Percentiles rank a stretch among this genome's conserved stretches.
Conservation (phyloP, 805 yeast species). For the Ogataea haglerorum region DNA sequence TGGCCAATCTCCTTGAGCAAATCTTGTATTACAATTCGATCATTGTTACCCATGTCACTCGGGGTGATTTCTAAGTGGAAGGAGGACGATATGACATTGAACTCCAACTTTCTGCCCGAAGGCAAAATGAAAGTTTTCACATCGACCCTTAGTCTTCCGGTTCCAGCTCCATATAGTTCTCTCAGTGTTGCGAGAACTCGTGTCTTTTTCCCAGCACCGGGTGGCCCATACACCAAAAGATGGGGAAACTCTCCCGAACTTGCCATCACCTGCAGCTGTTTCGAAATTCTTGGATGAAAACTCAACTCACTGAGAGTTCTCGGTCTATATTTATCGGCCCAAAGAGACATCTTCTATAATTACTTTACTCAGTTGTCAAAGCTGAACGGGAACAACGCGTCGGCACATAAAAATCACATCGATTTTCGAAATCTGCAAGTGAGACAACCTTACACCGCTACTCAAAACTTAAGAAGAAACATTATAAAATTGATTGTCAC, state of each 20-base stretch:
- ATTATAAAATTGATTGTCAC: too few relatives aligned
- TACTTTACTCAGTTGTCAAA: too few relatives aligned
- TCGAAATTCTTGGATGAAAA: slow-evolving; percentile 64
- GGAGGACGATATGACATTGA: slow-evolving; percentile 89
- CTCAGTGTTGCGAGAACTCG: slow-evolving; percentile 76
- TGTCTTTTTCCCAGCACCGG: slow-evolving; percentile 97
- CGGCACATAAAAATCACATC: not conserved
- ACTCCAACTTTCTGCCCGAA: slow-evolving; percentile 75
- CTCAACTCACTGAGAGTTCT: slow-evolving; percentile 57
- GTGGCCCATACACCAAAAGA: slow-evolving; percentile 87
- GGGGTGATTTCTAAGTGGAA: slow-evolving; percentile 95
- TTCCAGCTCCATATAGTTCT: slow-evolving; percentile 79
- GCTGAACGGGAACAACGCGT: not conserved
- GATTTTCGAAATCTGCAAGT: too few relatives aligned
- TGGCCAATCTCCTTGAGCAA: slow-evolving; percentile 91
- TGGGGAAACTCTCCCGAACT: slow-evolving; percentile 89
- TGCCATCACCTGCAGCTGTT: slow-evolving; percentile 47
- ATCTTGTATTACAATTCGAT: slow-evolving; percentile 92
- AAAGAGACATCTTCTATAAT: slow-evolving; percentile 64
- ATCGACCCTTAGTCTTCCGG: slow-evolving; percentile 84
- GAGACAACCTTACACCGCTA: too few relatives aligned
- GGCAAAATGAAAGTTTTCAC: slow-evolving; percentile 76
- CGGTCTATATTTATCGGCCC: slow-evolving; percentile 97
- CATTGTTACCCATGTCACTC: slow-evolving; percentile 93
- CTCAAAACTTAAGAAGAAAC: too few relatives aligned